phyloP scores from a whole-genome alignment of 2,329 filamentous ascomycete species.

The Sodiomyces alkalinus region DNA sequence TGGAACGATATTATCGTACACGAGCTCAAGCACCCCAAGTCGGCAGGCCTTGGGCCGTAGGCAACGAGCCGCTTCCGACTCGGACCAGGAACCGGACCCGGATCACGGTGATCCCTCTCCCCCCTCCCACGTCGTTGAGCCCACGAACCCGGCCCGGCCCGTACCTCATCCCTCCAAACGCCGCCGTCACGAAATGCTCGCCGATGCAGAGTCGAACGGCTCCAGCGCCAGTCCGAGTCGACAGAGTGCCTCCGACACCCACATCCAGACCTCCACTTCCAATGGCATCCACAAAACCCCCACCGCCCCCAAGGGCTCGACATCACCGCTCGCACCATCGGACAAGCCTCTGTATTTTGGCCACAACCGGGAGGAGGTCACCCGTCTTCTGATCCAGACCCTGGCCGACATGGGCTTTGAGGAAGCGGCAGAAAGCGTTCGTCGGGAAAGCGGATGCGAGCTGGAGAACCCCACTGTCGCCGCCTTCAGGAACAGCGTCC shows the following conservation, averaged over 20 bases:
- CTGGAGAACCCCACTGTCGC: slow-evolving; percentile 76
- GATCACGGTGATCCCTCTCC: no score
- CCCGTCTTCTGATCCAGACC: slow-evolving; percentile 81
- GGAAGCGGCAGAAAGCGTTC: slow-evolving; percentile 58
- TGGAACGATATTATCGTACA: slow-evolving; percentile 25
- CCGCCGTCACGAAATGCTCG: slow-evolving; percentile 52
- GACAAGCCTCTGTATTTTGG: no score
- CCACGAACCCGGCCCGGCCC: no score
- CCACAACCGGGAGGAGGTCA: slow-evolving; percentile 85
- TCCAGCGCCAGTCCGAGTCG: slow-evolving; percentile 38
- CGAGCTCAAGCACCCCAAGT: no score
- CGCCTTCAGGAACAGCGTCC: slow-evolving; percentile 67
- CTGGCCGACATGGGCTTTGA: slow-evolving; percentile 79
- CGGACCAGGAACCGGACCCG: slow-evolving; percentile 18
- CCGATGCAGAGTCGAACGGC: slow-evolving; percentile 35
- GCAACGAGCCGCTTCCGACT: slow-evolving; percentile 28
- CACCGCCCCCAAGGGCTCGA: slow-evolving; percentile 39
- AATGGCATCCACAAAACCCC: slow-evolving; percentile 33
- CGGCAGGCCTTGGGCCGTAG: slow-evolving; percentile 38
- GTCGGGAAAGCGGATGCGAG: slow-evolving; percentile 70
- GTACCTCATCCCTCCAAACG: slow-evolving; percentile 22
- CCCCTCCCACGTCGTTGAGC: no score
- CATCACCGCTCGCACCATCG: no score
- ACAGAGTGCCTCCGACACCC: slow-evolving; percentile 14
- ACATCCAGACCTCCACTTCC: slow-evolving; percentile 13